phyloP scores from a whole-genome alignment of 805 yeast genomes.

The Sugiyamaella qingdaonensis region DNA sequence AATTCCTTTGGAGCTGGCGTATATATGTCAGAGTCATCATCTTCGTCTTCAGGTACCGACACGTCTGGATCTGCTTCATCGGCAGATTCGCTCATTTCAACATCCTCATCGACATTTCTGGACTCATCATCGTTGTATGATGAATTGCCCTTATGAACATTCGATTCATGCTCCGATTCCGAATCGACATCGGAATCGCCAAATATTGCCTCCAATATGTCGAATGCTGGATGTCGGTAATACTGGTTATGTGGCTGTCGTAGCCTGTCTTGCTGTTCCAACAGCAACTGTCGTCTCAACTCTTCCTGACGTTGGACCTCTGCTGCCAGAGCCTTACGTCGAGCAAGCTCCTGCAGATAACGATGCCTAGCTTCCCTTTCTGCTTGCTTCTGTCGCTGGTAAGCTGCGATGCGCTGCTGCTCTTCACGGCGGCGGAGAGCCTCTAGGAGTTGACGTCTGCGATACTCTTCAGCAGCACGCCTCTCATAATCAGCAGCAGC shows the following conservation, averaged over 20 bases:
- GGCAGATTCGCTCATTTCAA: conserved; percentile 7
- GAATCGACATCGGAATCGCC: conserved; percentile 5
- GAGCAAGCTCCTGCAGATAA: neutral
- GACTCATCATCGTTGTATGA: conserved; percentile 5
- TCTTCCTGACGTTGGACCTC: neutral
- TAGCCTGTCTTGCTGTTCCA: neutral
- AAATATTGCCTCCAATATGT: neutral
- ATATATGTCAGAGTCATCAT: conserved; percentile 10
- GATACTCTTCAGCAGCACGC: conserved; percentile 11
- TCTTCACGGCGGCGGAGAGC: conserved; percentile 1
- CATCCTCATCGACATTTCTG: conserved; percentile 12
- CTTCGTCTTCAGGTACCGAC: conserved; percentile 14
- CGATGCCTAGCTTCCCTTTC: neutral
- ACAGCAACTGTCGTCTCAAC: neutral
- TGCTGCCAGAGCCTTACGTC: neutral
- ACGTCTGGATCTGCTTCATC: conserved; percentile 17
- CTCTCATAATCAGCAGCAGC: conserved; percentile 13
- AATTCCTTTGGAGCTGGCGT: conserved; percentile 1
- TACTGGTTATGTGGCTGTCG: neutral
- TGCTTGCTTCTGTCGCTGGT: neutral
- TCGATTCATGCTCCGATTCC: conserved; percentile 9
- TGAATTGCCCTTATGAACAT: neutral
- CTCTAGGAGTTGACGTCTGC: conserved; percentile 7
- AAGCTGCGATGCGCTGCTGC: conserved; percentile 1
- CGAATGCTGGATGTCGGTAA: conserved; percentile 4